Base-by-base conservation (phyloP, 2,329 filamentous ascomycete genomes). In the Microsporum audouinii region DNA sequence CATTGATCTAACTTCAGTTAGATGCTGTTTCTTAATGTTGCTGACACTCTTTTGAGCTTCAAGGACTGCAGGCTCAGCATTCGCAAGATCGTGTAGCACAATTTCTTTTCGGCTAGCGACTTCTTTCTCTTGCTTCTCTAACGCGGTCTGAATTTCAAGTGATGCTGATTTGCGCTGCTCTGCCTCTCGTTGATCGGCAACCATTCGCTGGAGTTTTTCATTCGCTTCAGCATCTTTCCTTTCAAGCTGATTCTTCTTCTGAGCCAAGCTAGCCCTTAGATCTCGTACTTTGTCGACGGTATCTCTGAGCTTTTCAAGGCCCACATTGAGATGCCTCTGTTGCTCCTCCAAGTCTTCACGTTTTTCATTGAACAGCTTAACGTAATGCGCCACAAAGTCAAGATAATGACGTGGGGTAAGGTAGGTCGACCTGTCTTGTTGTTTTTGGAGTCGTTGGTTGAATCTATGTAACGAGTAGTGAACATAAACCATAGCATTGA, bases 401-500 rank as follows among this genome's bases (percentile, higher is more conserved):
- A 99, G 79, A 79, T 96, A 99, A 75, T 99, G 94, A 53, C 94
- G 87, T 53, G 94, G 94, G 8, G 95, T 99, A 61, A 99, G 84
- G 79, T 89, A 97, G 0, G 94, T 97, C 34, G 88, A 83, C 75
- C 88, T 91, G 73, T 89, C 91, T 76, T 97, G 94, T 72, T 97
- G 94, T 72, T 90, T 94, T 65, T 88, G 83, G 29, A 99, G 79
- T 69, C 90, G 91, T 66, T 83, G 79, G 71, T 99, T 99, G 81
- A 96, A 95, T 58, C 84, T 82, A 64, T 92, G 89, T 57, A 99
- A 78, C 1, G 94, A 99, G 76, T 97, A 91, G 71, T 99, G 94
- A 23, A 99, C 92, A 70, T 96, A 95, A 2, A 99, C 95, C 94
- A 99, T 99, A 0, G 91, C 88, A 72, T 99, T 99, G 74, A 99